Evolutionary conservation across 139 green algal genomes (phyloP).

Genomic region (Coelastrella sp.): DNA sequence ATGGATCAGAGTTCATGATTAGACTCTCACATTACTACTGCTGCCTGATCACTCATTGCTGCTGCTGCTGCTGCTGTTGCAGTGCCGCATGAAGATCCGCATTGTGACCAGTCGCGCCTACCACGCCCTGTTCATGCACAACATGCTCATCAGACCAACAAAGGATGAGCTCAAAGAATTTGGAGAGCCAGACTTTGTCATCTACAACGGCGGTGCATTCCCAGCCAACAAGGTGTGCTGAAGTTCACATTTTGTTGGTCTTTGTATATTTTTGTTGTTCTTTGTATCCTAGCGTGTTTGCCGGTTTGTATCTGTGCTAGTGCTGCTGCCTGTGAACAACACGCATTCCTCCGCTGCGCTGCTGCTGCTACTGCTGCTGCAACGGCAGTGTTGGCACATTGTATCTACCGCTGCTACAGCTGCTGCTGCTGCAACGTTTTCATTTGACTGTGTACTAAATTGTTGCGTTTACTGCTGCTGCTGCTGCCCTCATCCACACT

Average conservation of each 20-base stretch:
- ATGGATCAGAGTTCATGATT: constrained; percentile 79
- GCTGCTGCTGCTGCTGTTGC: background rate
- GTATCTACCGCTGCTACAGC: too few species aligned
- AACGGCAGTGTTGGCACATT: too few species aligned
- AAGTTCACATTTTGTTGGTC: background rate
- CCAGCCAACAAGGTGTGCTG: constrained; percentile 34
- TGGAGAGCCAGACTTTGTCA: constrained; percentile 93
- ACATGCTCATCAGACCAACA: constrained; percentile 95
- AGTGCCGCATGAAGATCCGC: constrained; percentile 75
- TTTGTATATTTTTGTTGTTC: too few species aligned
- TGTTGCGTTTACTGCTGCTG: too few species aligned
- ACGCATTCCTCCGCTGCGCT: too few species aligned
- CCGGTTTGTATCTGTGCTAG: too few species aligned
- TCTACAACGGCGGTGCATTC: constrained; percentile 88
- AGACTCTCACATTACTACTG: background rate
- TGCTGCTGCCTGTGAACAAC: too few species aligned
- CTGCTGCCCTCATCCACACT: too few species aligned
- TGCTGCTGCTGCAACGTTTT: background rate
- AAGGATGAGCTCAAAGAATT: constrained; percentile 82
- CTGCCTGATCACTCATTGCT: background rate
- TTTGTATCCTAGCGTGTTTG: too few species aligned
- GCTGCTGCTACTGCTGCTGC: too few species aligned
- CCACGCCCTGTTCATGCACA: constrained; percentile 97
- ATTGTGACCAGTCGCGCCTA: constrained; percentile 91
- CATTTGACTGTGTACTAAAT: too few species aligned